phyloP scores from a whole-genome alignment of 768 basidiomycete species.

The Coprinopsis marcescibilis region DNA sequence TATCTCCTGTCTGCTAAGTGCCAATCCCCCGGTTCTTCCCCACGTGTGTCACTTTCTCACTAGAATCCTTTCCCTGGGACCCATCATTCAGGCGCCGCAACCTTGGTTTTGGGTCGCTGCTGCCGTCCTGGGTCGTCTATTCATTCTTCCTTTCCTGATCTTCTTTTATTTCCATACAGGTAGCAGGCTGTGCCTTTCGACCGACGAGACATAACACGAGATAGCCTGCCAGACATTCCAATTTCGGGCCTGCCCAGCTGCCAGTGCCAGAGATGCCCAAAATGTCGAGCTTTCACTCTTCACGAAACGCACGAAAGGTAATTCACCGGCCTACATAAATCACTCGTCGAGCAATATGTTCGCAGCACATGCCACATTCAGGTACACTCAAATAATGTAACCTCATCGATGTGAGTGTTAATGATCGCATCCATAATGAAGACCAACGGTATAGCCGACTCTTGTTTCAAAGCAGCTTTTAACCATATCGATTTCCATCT shows the following conservation, averaged over 20 bases:
- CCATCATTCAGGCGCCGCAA: neutral
- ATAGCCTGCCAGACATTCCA: neutral
- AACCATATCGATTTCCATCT: too few relatives aligned
- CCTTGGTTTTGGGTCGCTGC: neutral
- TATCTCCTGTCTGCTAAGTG: slow-evolving; percentile 2
- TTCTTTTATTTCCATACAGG: neutral
- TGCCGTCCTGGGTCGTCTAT: neutral
- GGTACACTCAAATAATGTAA: too few relatives aligned
- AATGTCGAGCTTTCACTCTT: too few relatives aligned
- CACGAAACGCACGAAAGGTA: neutral
- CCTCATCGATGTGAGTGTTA: too few relatives aligned
- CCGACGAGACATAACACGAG: neutral
- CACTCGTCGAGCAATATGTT: too few relatives aligned
- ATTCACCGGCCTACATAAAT: too few relatives aligned
- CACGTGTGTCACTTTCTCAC: slow-evolving; percentile 5
- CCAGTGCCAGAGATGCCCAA: too few relatives aligned
- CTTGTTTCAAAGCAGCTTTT: too few relatives aligned
- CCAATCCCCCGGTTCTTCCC: slow-evolving; percentile 6
- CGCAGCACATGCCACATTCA: too few relatives aligned
- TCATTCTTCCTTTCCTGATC: neutral
- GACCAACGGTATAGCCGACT: too few relatives aligned
- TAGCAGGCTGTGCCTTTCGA: neutral
- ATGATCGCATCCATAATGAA: too few relatives aligned
- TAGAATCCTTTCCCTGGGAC: neutral
- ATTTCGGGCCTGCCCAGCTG: too few relatives aligned